Evolutionary conservation across 2,329 filamentous ascomycete genomes (phyloP), one percentile per base, ranked within the genome.

Genomic region (Aspergillus novofumigatus): DNA sequence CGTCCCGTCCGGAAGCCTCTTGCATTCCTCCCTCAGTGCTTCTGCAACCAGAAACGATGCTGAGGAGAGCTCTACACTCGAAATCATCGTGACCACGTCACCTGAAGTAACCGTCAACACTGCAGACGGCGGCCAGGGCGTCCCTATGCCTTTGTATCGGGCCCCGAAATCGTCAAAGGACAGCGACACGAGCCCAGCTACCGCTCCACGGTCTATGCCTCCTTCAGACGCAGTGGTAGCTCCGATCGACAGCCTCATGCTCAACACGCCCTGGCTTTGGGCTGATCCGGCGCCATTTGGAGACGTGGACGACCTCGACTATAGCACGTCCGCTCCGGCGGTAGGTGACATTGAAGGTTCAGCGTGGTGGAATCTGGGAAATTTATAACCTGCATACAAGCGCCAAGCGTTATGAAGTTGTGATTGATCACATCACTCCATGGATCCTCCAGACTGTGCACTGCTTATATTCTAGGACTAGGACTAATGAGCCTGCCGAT

Each of bases 101-200:
- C 80, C 80, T 0, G 80, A 82, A 49, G 77, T 82, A 54, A 78
- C 72, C 1, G 78, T 82, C 49, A 80, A 82, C 59, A 81, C 79
- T 0, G 75, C 79, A 2, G 79, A 82, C 56, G 80, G 80, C 9
- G 80, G 80, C 0, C 79, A 80, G 53, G 78, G 79, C 9, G 79
- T 76, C 1, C 80, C 80, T 0, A 76, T 78, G 7, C 67, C 69
- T 21, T 64, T 68, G 3, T 56, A 59, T 14, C 38, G 54, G 25
- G 35, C 58, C 8, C 59, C 59, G 3, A 51, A 50, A 3, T 49
- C 57, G 1, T 54, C 58, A 1, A 49, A 28, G 23, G 47, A 6
- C 10, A 8, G 26, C n/a, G 11, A 21, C 10, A 25, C 11, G 17
- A 53, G 1, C 55, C 53, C 4, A 42, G 51, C 2, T 53, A 52